Conservation (phyloP, 2,329 filamentous ascomycete genomes). For the Penicillium sp. region DNA sequence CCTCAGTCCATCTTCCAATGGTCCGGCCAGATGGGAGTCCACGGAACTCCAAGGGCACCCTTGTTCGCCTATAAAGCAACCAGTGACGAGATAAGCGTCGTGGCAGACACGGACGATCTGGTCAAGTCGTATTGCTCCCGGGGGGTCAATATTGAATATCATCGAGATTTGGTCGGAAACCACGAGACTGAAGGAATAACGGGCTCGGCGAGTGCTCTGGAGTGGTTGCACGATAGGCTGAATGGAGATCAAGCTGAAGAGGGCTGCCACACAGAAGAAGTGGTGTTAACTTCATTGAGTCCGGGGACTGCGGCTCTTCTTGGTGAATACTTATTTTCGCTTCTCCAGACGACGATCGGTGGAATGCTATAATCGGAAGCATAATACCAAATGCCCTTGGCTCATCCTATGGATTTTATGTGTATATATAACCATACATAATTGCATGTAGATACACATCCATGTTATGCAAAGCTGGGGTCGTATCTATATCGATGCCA, state of each 20-base stretch:
- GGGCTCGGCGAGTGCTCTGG: conserved; percentile 17
- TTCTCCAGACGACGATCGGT: conserved; percentile 4
- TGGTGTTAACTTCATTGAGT: conserved; percentile 10
- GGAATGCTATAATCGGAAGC: conserved; percentile 1
- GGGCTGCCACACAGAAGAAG: conserved; percentile 7
- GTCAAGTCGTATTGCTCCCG: conserved; percentile 29
- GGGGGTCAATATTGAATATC: conserved; percentile 27
- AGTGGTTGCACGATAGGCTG: conserved; percentile 13
- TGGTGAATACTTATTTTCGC: conserved; percentile 7
- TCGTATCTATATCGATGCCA: no score
- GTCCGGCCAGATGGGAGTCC: conserved; percentile 21
- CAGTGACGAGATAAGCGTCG: conserved; percentile 33
- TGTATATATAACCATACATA: no score
- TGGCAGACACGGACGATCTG: conserved; percentile 32
- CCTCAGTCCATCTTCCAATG: conserved; percentile 14
- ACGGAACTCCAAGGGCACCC: conserved; percentile 23
- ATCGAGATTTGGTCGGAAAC: conserved; percentile 31
- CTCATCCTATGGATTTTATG: no score
- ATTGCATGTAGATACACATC: no score
- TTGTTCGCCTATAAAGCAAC: conserved; percentile 38
- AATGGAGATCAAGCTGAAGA: neutral
- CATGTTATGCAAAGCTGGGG: no score
- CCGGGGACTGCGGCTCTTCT: neutral
- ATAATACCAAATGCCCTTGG: no score
- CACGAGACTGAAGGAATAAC: conserved; percentile 26